phyloP scores from a whole-genome alignment of 1,284 basidiomycete genomes.

The Microstroma glucosiphilum region DNA sequence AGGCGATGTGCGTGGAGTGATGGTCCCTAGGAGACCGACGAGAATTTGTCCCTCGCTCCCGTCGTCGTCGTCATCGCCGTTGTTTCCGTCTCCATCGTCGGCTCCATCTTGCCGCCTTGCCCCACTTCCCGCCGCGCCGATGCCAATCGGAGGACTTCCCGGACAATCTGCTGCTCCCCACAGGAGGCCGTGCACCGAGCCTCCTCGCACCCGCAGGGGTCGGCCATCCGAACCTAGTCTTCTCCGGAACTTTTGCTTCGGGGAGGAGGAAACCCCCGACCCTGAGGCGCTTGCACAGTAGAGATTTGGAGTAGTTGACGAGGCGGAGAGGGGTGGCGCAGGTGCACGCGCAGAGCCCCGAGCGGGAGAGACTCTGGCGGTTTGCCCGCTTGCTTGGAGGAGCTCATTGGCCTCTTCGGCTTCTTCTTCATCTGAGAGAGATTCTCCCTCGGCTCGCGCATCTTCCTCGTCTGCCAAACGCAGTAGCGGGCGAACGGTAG shows the following conservation, averaged over 20 bases:
- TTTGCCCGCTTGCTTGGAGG: background rate
- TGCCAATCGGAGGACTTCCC: background rate
- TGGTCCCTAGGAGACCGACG: background rate
- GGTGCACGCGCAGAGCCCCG: background rate
- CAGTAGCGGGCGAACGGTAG: conserved; percentile 30
- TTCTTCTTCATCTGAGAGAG: conserved; percentile 5
- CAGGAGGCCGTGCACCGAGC: conserved; percentile 2
- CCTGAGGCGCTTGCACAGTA: no score
- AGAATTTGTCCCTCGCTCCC: background rate
- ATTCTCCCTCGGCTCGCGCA: background rate
- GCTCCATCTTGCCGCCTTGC: background rate
- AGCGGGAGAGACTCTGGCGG: background rate
- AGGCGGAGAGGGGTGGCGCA: background rate
- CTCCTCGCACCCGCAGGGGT: background rate
- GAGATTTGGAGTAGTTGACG: background rate
- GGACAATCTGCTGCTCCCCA: conserved; percentile 4
- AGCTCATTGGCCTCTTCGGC: background rate
- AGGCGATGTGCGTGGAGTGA: background rate
- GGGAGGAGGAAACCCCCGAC: no score
- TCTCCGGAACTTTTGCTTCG: background rate
- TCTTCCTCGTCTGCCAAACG: conserved; percentile 13
- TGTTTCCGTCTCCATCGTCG: background rate
- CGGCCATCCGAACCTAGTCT: background rate
- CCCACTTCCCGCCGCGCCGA: no score
- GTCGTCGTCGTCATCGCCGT: conserved; percentile 5